Conservation (phyloP, 805 yeast species). For the Nakazawaea wyomingensis region DNA sequence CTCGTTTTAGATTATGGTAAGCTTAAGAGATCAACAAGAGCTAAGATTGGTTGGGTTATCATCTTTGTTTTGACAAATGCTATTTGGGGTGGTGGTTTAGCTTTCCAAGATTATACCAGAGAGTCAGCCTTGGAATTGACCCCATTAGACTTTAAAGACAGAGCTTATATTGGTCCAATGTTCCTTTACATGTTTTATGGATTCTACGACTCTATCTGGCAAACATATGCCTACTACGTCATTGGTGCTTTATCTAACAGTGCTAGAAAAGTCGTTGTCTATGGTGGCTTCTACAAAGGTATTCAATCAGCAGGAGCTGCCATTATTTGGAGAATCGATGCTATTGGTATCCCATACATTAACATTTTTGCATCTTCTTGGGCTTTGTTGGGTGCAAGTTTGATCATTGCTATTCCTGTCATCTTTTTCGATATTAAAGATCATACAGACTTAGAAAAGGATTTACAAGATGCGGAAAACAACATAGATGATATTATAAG, state of each 20-base stretch:
- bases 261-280: constrained; percentile 48
- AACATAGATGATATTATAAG: constrained; percentile 14
- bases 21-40: constrained; percentile 40
- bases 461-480: constrained; percentile 17
- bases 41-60: constrained; percentile 38
- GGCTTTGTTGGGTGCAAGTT: constrained; percentile 44
- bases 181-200: constrained; percentile 62
- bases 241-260: constrained; percentile 56
- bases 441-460: constrained; percentile 30
- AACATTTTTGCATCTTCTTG: constrained; percentile 44
- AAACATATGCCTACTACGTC: constrained; percentile 51
- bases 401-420: constrained; percentile 44
- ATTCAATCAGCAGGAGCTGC: constrained; percentile 63
- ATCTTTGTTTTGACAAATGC: constrained; percentile 37
- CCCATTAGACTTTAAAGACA: constrained; percentile 41
- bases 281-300: constrained; percentile 60
- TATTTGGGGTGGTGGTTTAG: constrained; percentile 55
- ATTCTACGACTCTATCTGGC: constrained; percentile 53
- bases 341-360: constrained; percentile 31
- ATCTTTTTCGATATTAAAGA: constrained; percentile 39
- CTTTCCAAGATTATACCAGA: constrained; percentile 13
- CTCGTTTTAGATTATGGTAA: constrained; percentile 37
- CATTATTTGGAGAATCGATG: constrained; percentile 54
- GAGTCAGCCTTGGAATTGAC: constrained; percentile 23
- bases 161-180: constrained; percentile 51